These are phyloP conservation scores for Aspergillus bertholletiae DNA, from an alignment of 495 filamentous ascomycete species.

Conservation along the genomic window DNA sequence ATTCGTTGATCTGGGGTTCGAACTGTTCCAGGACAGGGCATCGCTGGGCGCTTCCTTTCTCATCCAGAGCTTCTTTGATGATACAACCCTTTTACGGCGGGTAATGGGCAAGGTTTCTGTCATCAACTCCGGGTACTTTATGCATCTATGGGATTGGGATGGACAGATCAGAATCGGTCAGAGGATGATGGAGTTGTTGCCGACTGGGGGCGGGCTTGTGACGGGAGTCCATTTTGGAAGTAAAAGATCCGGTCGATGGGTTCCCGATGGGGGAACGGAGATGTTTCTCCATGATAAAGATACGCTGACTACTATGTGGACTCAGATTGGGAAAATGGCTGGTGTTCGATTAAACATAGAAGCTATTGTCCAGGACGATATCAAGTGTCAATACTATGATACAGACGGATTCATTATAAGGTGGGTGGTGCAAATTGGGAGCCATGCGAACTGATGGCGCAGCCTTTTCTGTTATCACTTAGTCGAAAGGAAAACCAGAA, in stretches of 20 bases:
- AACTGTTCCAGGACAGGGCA: slow-evolving; percentile 29
- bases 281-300: background rate
- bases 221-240: background rate
- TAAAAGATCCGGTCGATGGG: background rate
- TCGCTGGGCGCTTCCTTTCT: slow-evolving; percentile 18
- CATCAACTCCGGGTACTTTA: slow-evolving; percentile 1
- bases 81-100: background rate
- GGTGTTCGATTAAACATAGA: no score
- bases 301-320: background rate
- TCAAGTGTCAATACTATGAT: no score
- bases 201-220: background rate
- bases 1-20: slow-evolving; percentile 24
- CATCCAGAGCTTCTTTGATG: slow-evolving; percentile 20
- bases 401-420: no score
- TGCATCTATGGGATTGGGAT: slow-evolving; percentile 1
- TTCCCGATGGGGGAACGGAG: background rate
- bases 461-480: no score
- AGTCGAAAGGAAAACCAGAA: no score
- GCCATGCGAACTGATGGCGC: no score
- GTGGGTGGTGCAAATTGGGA: no score
- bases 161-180: background rate
- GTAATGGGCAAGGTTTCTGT: background rate
- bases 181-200: background rate
- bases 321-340: no score
- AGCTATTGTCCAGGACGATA: no score